Conservation (phyloP, 345 rosid species). For the Diplotaxis tenuifolia region DNA sequence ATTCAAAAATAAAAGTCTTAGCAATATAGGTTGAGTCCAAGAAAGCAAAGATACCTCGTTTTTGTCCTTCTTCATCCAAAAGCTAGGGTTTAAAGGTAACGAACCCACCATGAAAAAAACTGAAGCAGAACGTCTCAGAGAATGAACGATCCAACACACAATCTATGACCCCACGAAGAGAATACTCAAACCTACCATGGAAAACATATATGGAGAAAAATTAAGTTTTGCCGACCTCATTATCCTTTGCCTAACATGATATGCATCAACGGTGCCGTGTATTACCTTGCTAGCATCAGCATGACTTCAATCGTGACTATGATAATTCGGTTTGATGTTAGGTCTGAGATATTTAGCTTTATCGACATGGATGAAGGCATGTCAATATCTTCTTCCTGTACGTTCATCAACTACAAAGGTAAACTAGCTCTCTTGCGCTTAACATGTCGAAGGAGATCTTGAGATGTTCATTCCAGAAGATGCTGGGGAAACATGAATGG, state of each 20-base stretch:
- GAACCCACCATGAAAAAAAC: not conserved
- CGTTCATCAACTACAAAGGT: not conserved
- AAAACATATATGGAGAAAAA: no score
- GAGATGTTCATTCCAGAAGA: not conserved
- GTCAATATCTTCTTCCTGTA: conserved; percentile 40
- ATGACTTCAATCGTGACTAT: no score
- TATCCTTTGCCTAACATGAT: no score
- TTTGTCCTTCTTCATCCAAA: not conserved
- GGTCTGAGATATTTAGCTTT: not conserved
- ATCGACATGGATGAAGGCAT: not conserved
- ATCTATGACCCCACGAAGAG: not conserved
- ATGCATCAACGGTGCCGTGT: no score
- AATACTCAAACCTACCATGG: not conserved
- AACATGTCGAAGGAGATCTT: not conserved
- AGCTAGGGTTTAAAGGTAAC: not conserved
- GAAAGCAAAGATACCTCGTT: not conserved
- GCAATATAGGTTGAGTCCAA: not conserved
- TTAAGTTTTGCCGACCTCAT: no score
- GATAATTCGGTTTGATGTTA: no score
- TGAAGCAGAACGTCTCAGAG: not conserved
- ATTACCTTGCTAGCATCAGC: no score
- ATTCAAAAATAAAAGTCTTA: not conserved
- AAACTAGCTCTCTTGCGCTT: not conserved
- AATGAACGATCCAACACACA: not conserved
- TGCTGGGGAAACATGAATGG: not conserved